Conservation (phyloP, 73 alveolate genomes). For the Tetrahymena malaccensis region DNA sequence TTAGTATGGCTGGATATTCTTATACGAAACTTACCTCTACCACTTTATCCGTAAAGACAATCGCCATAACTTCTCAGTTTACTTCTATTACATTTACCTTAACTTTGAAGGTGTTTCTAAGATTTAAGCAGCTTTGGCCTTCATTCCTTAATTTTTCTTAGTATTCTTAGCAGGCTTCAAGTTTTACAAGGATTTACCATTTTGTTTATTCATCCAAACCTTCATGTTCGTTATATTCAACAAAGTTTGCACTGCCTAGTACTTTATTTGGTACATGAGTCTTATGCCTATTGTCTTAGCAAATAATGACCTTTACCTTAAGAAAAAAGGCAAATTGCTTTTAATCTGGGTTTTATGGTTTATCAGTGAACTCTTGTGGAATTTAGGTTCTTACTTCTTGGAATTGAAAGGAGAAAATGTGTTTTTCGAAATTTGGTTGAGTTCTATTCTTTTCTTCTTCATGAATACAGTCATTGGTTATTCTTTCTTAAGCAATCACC, state of each 20-base stretch:
- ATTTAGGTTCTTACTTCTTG: conserved; percentile 26
- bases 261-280: conserved; percentile 45
- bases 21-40: conserved; percentile 85
- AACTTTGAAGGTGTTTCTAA: conserved; percentile 60
- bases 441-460: neutral
- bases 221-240: conserved; percentile 84
- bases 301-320: conserved; percentile 1
- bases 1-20: conserved; percentile 80
- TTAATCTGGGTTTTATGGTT: conserved; percentile 11
- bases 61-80: conserved; percentile 92
- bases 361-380: conserved; percentile 25
- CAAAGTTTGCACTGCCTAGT: conserved; percentile 93
- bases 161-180: conserved; percentile 62
- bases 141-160: conserved; percentile 76
- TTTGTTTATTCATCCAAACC: conserved; percentile 78
- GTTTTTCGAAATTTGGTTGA: neutral
- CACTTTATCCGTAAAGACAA: conserved; percentile 90
- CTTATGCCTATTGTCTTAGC: conserved; percentile 16
- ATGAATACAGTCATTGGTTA: neutral
- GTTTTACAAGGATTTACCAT: conserved; percentile 64
- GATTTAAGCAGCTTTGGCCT: conserved; percentile 61
- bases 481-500: neutral
- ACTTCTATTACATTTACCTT: conserved; percentile 83
- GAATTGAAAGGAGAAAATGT: conserved; percentile 30
- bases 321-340: neutral